Conservation (phyloP, 2,329 filamentous ascomycete genomes). For the Pezicula rhizophila region DNA sequence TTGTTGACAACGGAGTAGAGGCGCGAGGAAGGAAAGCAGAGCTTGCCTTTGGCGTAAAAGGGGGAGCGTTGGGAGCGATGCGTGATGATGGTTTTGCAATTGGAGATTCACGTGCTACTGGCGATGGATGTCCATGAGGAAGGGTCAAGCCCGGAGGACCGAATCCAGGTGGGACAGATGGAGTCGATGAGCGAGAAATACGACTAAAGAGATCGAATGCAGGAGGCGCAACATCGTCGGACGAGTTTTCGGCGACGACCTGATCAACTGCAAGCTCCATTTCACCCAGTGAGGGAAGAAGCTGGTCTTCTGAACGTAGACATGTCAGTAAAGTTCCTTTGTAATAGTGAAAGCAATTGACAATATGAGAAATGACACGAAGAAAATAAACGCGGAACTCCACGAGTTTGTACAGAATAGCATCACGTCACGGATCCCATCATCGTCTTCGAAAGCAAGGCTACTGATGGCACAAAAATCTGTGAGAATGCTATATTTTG, state of each 20-base stretch:
- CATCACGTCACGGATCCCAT: conserved; percentile 50
- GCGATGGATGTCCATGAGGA: conserved; percentile 32
- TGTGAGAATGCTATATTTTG: conserved; percentile 44
- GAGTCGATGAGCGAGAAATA: conserved; percentile 27
- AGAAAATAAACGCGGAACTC: conserved; percentile 34
- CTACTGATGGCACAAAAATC: conserved; percentile 32
- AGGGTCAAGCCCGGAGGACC: conserved; percentile 12
- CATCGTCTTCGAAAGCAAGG: conserved; percentile 50
- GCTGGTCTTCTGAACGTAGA: conserved; percentile 50
- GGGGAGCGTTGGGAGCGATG: conserved; percentile 21
- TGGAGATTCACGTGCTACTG: conserved; percentile 18
- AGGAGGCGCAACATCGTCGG: conserved; percentile 14
- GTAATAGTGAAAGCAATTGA: conserved; percentile 1
- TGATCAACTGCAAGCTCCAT: conserved; percentile 60
- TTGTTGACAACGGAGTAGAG: conserved; percentile 21
- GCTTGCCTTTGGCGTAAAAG: conserved; percentile 19
- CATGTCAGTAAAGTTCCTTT: conserved; percentile 14
- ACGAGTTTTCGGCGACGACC: conserved; percentile 52
- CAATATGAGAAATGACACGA: conserved; percentile 10
- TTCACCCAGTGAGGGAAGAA: conserved; percentile 52
- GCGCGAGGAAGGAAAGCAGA: conserved; percentile 16
- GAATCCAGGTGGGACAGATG: conserved; percentile 41
- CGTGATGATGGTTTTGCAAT: conserved; percentile 17
- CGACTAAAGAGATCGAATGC: conserved; percentile 13
- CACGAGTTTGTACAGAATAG: conserved; percentile 14